Base-by-base conservation (phyloP, 495 filamentous ascomycete species). In the Pyrenula massariospora region DNA sequence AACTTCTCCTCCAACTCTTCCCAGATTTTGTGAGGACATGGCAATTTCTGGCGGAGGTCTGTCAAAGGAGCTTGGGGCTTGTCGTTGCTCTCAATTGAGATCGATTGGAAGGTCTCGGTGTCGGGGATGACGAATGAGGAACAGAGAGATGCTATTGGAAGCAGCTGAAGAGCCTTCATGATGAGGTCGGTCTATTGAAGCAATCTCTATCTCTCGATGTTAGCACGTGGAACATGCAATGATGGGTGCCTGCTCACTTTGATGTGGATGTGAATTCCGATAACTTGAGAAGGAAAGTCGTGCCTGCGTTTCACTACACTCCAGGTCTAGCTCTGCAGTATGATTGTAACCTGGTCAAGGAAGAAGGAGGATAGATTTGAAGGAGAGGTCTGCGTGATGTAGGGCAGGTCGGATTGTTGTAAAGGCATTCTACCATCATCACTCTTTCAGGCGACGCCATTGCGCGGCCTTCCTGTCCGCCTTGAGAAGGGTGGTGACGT, bases 101-200 rank as follows among this genome's bases (percentile, higher is more conserved):
- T 57, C 31, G 73, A 62, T 10, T 76, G 62, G 2, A 74, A 52
- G 19, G 22, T 67, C 24, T 71, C 65, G 54, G 79, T 70, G 47
- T 83, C 77, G 11, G 81, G 82, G 52, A 86, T 70, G 36, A 87
- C 77, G 58, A 89, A 70, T 25, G 81, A 84, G 23, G 77, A 66
- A 56, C 72, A 70, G 10, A 80, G 57, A 15, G 77, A 75, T 54
- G 72, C 76, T 20, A 84, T 65, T 56, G 79, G 78, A 57, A 85
- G 60, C 3, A 85, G 31, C 58, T 73, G 57, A 57, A 65, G 56
- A 64, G 79, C 62, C 69, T 74, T 76, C 78, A 81, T 82, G 42
- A 21, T 65, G 57, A 47, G 21, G 8, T 42, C 31, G n/a, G n/a
- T n/a, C n/a, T n/a, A n/a, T n/a, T n/a, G n/a, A n/a, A n/a, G n/a